These are phyloP conservation scores for Wakefieldia striispora DNA, from an alignment of 768 basidiomycete genomes.

Conservation along the genomic window DNA sequence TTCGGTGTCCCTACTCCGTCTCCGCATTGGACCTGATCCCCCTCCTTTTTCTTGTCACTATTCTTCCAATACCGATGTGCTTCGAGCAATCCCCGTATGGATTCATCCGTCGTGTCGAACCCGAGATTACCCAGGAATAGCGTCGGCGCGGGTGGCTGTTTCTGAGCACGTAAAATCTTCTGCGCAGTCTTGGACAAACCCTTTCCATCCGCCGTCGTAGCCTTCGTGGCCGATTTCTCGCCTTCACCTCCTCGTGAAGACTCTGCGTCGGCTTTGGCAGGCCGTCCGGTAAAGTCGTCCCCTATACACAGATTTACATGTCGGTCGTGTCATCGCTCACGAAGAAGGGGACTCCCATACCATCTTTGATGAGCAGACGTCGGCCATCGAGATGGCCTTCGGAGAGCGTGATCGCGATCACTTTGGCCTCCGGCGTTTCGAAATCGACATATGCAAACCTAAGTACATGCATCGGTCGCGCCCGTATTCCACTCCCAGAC, in stretches of 20 bases:
- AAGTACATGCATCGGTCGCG: conserved; percentile 6
- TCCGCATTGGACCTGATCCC: background rate
- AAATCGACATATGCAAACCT: conserved; percentile 99
- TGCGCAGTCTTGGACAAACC: conserved; percentile 65
- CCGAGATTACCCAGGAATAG: conserved; percentile 92
- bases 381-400: conserved; percentile 84
- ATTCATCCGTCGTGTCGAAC: conserved; percentile 82
- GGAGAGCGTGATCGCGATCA: conserved; percentile 71
- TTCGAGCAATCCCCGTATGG: conserved; percentile 71
- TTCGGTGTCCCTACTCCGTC: conserved; percentile 6
- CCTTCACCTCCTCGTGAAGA: conserved; percentile 33
- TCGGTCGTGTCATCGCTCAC: no score
- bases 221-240: conserved; percentile 22
- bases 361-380: conserved; percentile 90
- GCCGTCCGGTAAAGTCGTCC: conserved; percentile 69
- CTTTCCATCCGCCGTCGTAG: conserved; percentile 26
- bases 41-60: conserved; percentile 32
- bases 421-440: conserved; percentile 69
- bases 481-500: background rate
- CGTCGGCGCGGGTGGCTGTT: conserved; percentile 80
- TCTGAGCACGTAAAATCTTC: conserved; percentile 75
- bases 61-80: conserved; percentile 43
- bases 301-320: conserved; percentile 42
- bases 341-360: conserved; percentile 36
- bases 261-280: conserved; percentile 38